Percentiles rank a stretch among this genome's conserved stretches.
Evolutionary conservation across 2,329 filamentous ascomycete genomes (phyloP).

Genomic region (Exophiala calicioides): DNA sequence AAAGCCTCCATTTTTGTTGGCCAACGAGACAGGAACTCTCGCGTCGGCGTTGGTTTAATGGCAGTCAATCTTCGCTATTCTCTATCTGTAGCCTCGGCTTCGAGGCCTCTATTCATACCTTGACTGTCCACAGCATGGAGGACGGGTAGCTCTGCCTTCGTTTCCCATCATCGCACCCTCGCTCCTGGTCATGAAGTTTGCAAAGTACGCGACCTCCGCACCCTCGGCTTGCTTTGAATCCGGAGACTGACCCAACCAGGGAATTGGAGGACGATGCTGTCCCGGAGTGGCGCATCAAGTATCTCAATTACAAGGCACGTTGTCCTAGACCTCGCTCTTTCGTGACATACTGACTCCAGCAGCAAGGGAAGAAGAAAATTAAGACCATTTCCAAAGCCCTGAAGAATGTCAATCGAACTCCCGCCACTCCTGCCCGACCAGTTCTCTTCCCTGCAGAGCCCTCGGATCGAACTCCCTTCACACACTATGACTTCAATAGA

Average conservation of each 20-base stretch:
- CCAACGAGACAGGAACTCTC: no score
- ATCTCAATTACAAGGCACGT: slow-evolving; percentile 81
- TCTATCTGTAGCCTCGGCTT: no score
- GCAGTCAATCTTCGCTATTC: no score
- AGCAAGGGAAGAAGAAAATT: slow-evolving; percentile 84
- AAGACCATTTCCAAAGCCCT: slow-evolving; percentile 78
- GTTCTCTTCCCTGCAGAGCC: slow-evolving; percentile 15
- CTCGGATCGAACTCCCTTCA: slow-evolving; percentile 25
- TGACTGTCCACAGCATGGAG: no score
- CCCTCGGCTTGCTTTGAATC: slow-evolving; percentile 29
- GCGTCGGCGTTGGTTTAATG: no score
- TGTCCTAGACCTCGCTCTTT: slow-evolving; percentile 3
- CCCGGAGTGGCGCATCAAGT: slow-evolving; percentile 93
- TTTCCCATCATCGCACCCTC: neutral
- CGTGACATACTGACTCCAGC: slow-evolving; percentile 24
- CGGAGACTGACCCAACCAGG: slow-evolving; percentile 39
- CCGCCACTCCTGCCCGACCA: slow-evolving; percentile 32
- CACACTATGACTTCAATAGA: slow-evolving; percentile 30
- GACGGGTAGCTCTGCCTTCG: no score
- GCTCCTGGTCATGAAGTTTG: slow-evolving; percentile 59
- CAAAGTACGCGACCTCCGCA: slow-evolving; percentile 51
- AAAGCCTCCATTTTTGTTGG: no score
- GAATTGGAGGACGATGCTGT: slow-evolving; percentile 86
- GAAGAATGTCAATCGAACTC: slow-evolving; percentile 57
- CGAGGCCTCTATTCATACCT: no score